These are phyloP conservation scores for Paramyrothecium sp. DNA, from an alignment of 2,329 filamentous ascomycete species.

Conservation along the genomic window DNA sequence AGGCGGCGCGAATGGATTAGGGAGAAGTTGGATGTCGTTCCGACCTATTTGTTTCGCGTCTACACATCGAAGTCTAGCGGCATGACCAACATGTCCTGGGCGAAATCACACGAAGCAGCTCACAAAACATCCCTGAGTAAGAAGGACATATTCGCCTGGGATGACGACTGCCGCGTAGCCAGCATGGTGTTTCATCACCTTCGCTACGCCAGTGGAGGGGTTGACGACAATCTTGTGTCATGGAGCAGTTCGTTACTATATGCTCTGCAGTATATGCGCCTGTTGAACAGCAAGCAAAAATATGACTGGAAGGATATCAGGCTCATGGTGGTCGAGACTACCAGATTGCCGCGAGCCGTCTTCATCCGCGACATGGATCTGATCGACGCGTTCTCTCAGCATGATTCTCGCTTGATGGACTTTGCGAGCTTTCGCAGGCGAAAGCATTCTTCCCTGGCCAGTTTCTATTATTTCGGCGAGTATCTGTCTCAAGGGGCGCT, in stretches of 20 bases:
- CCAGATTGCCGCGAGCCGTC: background rate
- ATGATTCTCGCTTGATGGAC: background rate
- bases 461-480: conserved; percentile 5
- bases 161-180: conserved; percentile 1
- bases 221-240: conserved; percentile 6
- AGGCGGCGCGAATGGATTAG: background rate
- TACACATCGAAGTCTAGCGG: background rate
- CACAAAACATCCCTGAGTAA: background rate
- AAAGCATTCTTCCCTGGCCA: background rate
- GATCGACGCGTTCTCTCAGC: background rate
- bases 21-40: background rate
- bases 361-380: conserved; percentile 5
- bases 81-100: background rate
- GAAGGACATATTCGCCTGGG: conserved; percentile 1
- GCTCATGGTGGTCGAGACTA: conserved; percentile 1
- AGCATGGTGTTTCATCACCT: conserved; percentile 6
- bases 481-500: conserved; percentile 6
- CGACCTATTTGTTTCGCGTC: conserved; percentile 6
- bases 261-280: conserved; percentile 6
- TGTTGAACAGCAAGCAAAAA: background rate
- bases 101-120: background rate
- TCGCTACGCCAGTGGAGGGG: background rate
- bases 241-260: conserved; percentile 7
- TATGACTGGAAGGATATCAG: conserved; percentile 2
- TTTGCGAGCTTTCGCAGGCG: background rate